Conservation (phyloP, 176 grass and related monocot species). For the Oryza glaberrima region DNA sequence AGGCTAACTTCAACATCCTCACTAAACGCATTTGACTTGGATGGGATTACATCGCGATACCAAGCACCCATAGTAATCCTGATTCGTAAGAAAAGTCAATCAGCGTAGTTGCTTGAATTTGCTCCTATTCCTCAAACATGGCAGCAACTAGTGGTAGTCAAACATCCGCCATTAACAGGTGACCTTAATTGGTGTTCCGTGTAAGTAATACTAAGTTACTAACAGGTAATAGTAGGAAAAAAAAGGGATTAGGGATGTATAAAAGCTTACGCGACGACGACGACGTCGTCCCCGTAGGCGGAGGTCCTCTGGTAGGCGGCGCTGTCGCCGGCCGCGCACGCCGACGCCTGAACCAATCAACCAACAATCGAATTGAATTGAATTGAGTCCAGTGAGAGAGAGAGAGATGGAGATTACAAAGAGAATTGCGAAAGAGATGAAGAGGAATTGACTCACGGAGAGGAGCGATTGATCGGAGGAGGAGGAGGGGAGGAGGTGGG, state of each 20-base stretch:
- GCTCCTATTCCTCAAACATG: neutral
- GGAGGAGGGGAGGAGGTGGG: slow-evolving; percentile 71
- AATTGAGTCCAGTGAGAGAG: neutral
- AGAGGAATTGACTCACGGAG: slow-evolving; percentile 13
- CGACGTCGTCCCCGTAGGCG: slow-evolving; percentile 79
- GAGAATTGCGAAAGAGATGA: neutral
- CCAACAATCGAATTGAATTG: neutral
- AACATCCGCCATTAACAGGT: neutral
- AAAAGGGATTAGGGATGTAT: neutral
- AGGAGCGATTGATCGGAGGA: neutral
- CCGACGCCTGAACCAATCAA: slow-evolving; percentile 57
- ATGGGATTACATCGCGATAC: neutral
- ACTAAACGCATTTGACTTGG: neutral
- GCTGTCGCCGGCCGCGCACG: slow-evolving; percentile 91
- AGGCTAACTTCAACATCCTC: too few species aligned
- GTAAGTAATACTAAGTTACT: neutral
- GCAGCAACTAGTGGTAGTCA: neutral
- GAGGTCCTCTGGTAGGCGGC: slow-evolving; percentile 81
- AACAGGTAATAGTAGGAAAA: neutral
- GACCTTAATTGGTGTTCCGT: neutral
- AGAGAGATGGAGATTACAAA: too few species aligned
- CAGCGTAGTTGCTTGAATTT: neutral
- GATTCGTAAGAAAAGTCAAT: neutral
- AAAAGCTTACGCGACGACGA: slow-evolving; percentile 83
- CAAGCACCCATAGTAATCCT: neutral